Conservation (phyloP, 768 basidiomycete genomes). For the Boletellus emodensis region DNA sequence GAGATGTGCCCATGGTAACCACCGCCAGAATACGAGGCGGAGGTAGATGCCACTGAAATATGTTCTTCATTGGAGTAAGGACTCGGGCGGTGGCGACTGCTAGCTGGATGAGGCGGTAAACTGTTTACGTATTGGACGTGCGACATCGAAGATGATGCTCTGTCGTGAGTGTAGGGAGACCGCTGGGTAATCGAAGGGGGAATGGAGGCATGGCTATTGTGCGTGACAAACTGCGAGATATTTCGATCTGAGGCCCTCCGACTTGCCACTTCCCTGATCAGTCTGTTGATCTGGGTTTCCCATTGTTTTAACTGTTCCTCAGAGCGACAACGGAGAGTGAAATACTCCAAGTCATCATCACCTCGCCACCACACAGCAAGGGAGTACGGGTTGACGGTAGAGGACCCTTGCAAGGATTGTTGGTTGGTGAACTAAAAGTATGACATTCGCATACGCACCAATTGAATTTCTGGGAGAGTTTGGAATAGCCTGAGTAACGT, state of each 20-base stretch:
- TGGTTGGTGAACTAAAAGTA: not conserved
- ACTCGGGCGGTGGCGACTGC: constrained; percentile 32
- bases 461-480: constrained; percentile 52
- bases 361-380: constrained; percentile 94
- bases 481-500: constrained; percentile 80
- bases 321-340: constrained; percentile 87
- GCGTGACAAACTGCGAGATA: constrained; percentile 46
- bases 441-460: constrained; percentile 44
- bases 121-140: constrained; percentile 30
- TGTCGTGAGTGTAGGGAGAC: constrained; percentile 34
- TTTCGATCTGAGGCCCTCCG: constrained; percentile 66
- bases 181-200: constrained; percentile 36
- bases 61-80: constrained; percentile 41
- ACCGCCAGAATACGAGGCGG: constrained; percentile 27
- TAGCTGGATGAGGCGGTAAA: constrained; percentile 32
- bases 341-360: constrained; percentile 89
- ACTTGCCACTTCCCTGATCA: constrained; percentile 74
- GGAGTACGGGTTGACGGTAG: constrained; percentile 59
- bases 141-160: constrained; percentile 34
- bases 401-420: constrained; percentile 36
- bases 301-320: constrained; percentile 93
- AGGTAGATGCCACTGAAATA: constrained; percentile 26
- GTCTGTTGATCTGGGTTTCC: constrained; percentile 84
- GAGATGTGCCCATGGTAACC: constrained; percentile 42
- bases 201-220: constrained; percentile 39